These are phyloP conservation scores for Plasmodium vinckei DNA, from an alignment of 169 alveolate genomes.

Conservation along the genomic window DNA sequence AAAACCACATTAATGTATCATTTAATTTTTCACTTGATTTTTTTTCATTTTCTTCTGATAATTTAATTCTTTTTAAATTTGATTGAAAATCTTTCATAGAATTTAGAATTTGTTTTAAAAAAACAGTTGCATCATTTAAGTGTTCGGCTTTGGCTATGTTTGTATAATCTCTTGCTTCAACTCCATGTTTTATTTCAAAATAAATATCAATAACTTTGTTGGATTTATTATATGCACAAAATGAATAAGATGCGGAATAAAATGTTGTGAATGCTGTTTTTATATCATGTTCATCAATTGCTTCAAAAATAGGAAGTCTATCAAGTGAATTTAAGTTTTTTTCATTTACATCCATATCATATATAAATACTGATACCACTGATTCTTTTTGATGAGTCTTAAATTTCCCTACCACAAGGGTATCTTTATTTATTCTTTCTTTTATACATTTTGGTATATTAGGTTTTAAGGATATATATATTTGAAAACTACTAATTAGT, in stretches of 20 bases:
- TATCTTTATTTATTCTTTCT: slow-evolving; percentile 57
- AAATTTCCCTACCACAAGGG: slow-evolving; percentile 43
- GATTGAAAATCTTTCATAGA: slow-evolving; percentile 53
- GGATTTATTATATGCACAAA: slow-evolving; percentile 47
- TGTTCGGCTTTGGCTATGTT: slow-evolving; percentile 58
- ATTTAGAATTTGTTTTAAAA: slow-evolving; percentile 48
- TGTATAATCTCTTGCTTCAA: slow-evolving; percentile 65
- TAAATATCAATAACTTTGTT: slow-evolving; percentile 6
- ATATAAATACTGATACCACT: slow-evolving; percentile 27
- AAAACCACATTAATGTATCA: slow-evolving; percentile 72
- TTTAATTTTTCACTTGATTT: slow-evolving; percentile 53
- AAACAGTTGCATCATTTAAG: slow-evolving; percentile 49
- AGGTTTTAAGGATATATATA: slow-evolving; percentile 27
- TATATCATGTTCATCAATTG: slow-evolving; percentile 55
- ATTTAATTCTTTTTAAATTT: slow-evolving; percentile 48
- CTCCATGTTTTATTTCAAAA: slow-evolving; percentile 65
- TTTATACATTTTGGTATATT: slow-evolving; percentile 48
- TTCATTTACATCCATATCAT: slow-evolving; percentile 48
- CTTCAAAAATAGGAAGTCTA: slow-evolving; percentile 38
- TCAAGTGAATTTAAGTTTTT: slow-evolving; percentile 1
- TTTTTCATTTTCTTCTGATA: slow-evolving; percentile 55
- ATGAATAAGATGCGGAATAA: slow-evolving; percentile 51
- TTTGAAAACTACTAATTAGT: slow-evolving; percentile 11
- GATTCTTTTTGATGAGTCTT: slow-evolving; percentile 19
- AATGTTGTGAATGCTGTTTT: slow-evolving; percentile 70